Evolutionary conservation across 345 rosid genomes (phyloP), one percentile per base, ranked within the genome.

Genomic region (Eutrema heterophyllum): DNA sequence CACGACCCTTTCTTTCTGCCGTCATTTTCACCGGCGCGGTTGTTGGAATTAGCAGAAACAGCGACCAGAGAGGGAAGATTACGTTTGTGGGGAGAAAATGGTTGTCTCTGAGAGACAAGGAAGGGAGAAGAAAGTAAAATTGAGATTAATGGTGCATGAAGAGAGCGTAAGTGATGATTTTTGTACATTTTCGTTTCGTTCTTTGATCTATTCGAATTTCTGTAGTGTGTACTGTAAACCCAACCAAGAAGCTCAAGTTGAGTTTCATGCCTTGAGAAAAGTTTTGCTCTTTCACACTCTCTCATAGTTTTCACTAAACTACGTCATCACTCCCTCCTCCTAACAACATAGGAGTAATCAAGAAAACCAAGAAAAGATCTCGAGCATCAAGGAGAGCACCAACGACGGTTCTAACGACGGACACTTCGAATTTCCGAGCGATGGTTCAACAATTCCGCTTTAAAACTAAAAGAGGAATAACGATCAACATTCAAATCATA

Each of bases 371-470:
- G 86, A 93, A 94, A 83, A 84, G 98, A 67, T 81, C 97, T 5
- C 80, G 98, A 73, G 96, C 97, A 18, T 89, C 98, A 0, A 79
- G 97, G 83, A 83, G 96, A 75, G 98, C 97, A 57, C 97, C 98
- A 7, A 94, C 98, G 1, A 94, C 98, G 27, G 90, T 94, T 57
- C 67, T 94, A 75, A 89, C 87, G 6, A 94, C 98, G 49, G 97
- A 94, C 75, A 94, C 97, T 44, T 76, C 87, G 36, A 94, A 94
- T 73, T 94, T 94, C 86, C 82, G 96, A 77, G 96, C 96, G 54
- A 94, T 94, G 97, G 98, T 94, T 71, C 98, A n/a, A n/a, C n/a
- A n/a, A n/a, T n/a, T n/a, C n/a, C n/a, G n/a, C n/a, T n/a, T n/a
- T n/a, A n/a, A n/a, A n/a, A n/a, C n/a, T n/a, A n/a, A n/a, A n/a